A percentile compares a stretch with the other conserved stretches of the same genome.
Conservation (phyloP, 2,329 filamentous ascomycete genomes). For the Ophiostoma montium region DNA sequence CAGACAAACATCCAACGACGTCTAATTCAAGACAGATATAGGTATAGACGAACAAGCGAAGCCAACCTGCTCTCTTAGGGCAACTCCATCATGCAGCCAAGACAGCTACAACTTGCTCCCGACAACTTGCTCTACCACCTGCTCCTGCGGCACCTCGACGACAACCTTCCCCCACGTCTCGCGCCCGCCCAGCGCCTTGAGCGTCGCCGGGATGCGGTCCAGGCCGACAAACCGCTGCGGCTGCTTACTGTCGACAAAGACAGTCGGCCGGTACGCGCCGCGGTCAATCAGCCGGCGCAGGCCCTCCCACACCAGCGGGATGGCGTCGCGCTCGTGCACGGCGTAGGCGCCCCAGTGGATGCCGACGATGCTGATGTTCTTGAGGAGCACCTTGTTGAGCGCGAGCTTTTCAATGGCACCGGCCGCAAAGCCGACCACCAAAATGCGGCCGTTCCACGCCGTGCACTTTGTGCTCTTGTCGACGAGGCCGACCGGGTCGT, state of each 20-base stretch:
- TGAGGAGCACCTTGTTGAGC: constrained; percentile 81
- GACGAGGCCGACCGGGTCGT: constrained; percentile 84
- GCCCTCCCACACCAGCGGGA: constrained; percentile 65
- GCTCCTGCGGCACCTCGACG: constrained; percentile 62
- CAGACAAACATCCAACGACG: no score
- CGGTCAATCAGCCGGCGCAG: constrained; percentile 63
- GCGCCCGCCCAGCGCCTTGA: constrained; percentile 45
- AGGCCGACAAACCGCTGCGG: constrained; percentile 48
- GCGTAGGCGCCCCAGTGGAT: constrained; percentile 86
- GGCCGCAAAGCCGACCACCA: constrained; percentile 81
- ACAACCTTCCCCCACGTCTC: constrained; percentile 96
- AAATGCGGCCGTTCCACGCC: constrained; percentile 78
- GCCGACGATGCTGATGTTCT: constrained; percentile 84
- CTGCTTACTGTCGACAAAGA: constrained; percentile 46
- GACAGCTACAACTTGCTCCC: background rate
- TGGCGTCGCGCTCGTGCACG: constrained; percentile 53
- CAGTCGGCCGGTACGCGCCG: constrained; percentile 69
- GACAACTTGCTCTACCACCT: constrained; percentile 42
- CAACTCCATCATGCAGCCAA: no score
- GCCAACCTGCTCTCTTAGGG: no score
- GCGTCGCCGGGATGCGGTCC: constrained; percentile 30
- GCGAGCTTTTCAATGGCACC: constrained; percentile 82
- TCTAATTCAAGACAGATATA: no score
- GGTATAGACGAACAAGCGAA: no score
- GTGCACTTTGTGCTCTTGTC: constrained; percentile 81